Percentiles rank a stretch among this genome's conserved stretches.
Conservation (phyloP, 2,329 filamentous ascomycete genomes). For the Annulohypoxylon truncatum region DNA sequence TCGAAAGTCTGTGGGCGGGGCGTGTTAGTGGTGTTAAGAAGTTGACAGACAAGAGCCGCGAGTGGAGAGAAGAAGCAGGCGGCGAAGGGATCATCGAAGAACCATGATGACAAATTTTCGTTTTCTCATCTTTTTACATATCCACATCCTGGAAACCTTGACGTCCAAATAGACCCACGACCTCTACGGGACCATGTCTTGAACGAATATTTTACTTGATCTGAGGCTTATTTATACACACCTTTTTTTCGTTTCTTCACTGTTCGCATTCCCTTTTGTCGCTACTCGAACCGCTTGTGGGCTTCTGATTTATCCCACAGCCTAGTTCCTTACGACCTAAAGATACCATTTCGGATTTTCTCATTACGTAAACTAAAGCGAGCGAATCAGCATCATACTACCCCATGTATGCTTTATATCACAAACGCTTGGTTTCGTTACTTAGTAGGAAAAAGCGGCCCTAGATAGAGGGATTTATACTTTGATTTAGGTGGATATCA, state of each 20-base stretch:
- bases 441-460: conserved; percentile 8
- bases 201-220: conserved; percentile 39
- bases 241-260: conserved; percentile 1
- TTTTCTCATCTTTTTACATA: conserved; percentile 18
- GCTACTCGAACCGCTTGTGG: conserved; percentile 11
- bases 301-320: conserved; percentile 2
- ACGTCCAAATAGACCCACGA: conserved; percentile 38
- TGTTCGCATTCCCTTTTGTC: conserved; percentile 28
- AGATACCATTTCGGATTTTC: conserved; percentile 47
- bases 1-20: conserved; percentile 89
- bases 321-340: conserved; percentile 39
- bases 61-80: conserved; percentile 89
- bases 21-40: conserved; percentile 84
- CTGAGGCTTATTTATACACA: conserved; percentile 12
- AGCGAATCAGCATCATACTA: conserved; percentile 17
- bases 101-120: conserved; percentile 53
- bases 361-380: conserved; percentile 28
- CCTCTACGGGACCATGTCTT: conserved; percentile 42
- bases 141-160: conserved; percentile 27
- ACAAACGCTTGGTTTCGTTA: conserved; percentile 36
- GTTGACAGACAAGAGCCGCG: conserved; percentile 84
- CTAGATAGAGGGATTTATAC: conserved; percentile 26
- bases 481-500: conserved; percentile 30
- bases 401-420: conserved; percentile 30
- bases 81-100: conserved; percentile 76